Percentiles rank a stretch among this genome's conserved stretches.
Conservation (phyloP, 176 grass and related monocot genomes). For the Canna indica region DNA sequence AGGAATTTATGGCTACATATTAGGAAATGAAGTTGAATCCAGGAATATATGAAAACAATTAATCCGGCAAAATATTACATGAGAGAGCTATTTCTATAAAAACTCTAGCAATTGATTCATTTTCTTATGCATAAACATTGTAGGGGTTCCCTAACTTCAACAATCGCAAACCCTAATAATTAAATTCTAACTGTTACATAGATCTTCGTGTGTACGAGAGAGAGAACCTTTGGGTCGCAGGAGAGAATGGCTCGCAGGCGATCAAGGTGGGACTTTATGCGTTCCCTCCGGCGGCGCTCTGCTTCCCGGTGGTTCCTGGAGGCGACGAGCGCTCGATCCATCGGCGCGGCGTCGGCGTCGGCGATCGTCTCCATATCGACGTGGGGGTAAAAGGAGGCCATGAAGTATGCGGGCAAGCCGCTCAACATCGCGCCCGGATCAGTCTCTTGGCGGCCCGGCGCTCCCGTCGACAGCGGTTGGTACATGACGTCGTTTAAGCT, state of each 20-base stretch:
- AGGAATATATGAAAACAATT: no score
- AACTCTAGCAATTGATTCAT: not conserved
- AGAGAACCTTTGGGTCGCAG: conserved; percentile 78
- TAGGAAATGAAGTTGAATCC: no score
- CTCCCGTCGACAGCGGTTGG: not conserved
- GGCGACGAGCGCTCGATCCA: conserved; percentile 57
- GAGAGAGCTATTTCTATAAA: not conserved
- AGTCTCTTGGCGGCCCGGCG: not conserved
- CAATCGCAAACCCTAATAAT: not conserved
- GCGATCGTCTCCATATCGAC: not conserved
- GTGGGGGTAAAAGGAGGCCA: conserved; percentile 13
- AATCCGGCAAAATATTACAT: no score
- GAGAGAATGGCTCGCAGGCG: conserved; percentile 71
- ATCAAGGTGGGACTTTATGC: conserved; percentile 97
- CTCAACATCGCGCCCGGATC: not conserved
- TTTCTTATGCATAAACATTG: no score
- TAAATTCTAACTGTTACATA: no score
- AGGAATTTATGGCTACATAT: no score
- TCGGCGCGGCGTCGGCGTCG: not conserved
- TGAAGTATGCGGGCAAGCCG: conserved; percentile 3
- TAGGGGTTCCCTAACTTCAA: no score
- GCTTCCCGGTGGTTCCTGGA: conserved; percentile 92
- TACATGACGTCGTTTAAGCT: no score
- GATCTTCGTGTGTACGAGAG: no score
- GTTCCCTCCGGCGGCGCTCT: conserved; percentile 83